Base-by-base conservation (phyloP, 768 basidiomycete species). In the Lyophyllum shimeji region DNA sequence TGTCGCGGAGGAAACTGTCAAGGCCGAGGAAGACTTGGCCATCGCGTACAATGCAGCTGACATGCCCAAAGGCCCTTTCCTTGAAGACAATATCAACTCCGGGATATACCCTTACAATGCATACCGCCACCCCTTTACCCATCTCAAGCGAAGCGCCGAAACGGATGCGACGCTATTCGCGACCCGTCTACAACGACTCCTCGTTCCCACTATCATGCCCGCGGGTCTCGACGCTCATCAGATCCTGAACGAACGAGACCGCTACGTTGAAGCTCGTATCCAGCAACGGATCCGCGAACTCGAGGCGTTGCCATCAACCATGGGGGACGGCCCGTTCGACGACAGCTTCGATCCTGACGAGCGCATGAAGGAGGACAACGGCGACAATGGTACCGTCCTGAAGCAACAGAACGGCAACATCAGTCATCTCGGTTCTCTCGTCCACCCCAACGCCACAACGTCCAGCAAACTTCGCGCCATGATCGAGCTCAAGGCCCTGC, bases 51-150 rank as follows among this genome's bases (percentile, higher is more conserved):
- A 86, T 52, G 72, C 81, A 8, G 74, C 80, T 2, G 84, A 89
- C 59, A 67, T 87, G 45, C 87, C 91, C 23, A 88, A 88, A 59
- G 88, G 85, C 0, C 83, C 85, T 5, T 86, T 85, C 71, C 76
- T 90, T 27, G 93, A 96, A 58, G 89, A 90, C 67, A 84, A 95
- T 67, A 75, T 82, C 50, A 78, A 83, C 55, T 94, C 93, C 0
- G 83, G 84, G 39, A 86, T 95, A 56, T 94, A 95, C 64, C 95
- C 95, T 2, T 95, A 95, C 76, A 96, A 96, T 69, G 87, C 95
- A 18, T 95, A 85, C 67, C 80, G 82, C 25, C 84, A 94, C 63
- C 95, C 95, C 12, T 89, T 95, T 68, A 78, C 86, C 2, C 87
- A 92, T 59, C 83, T 91, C 60, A 86, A 87, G 57, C 85, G 89